A percentile compares a stretch with the other conserved stretches of the same genome.
These are phyloP conservation scores for Parietaria judaica DNA, from an alignment of 306 rosid genomes.

Conservation along the genomic window DNA sequence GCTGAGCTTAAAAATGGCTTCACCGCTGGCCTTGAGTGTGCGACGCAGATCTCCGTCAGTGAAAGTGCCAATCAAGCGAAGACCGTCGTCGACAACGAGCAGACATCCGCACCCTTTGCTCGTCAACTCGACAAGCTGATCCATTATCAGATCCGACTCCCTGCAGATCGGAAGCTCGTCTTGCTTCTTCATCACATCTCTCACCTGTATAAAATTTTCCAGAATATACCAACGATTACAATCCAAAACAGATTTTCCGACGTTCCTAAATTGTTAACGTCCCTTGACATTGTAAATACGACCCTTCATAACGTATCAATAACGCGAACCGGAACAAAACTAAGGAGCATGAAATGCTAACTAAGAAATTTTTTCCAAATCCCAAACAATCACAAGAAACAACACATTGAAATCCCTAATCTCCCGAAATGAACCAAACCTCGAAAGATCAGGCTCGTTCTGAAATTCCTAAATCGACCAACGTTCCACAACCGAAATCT, in stretches of 20 bases:
- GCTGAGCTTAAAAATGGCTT: constrained; percentile 80
- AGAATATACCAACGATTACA: not conserved
- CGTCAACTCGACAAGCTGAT: constrained; percentile 75
- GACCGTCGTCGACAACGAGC: constrained; percentile 59
- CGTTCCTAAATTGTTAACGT: no score
- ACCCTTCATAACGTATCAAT: no score
- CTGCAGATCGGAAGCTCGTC: constrained; percentile 85
- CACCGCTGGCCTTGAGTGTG: constrained; percentile 84
- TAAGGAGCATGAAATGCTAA: no score
- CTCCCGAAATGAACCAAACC: no score
- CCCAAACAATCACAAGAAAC: no score
- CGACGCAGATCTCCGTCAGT: constrained; percentile 97
- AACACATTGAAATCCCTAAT: no score
- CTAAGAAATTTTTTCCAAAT: no score
- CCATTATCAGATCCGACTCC: constrained; percentile 85
- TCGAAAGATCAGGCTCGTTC: no score
- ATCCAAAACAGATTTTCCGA: not conserved
- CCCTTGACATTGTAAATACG: not conserved
- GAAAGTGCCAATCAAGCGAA: constrained; percentile 72
- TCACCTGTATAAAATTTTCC: constrained; percentile 43
- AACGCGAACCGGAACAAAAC: no score
- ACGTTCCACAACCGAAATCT: no score
- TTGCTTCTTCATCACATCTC: constrained; percentile 83
- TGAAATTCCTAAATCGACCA: no score
- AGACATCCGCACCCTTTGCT: constrained; percentile 94